Conservation (phyloP, 441 rosid genomes). For the Capsella rubella region DNA sequence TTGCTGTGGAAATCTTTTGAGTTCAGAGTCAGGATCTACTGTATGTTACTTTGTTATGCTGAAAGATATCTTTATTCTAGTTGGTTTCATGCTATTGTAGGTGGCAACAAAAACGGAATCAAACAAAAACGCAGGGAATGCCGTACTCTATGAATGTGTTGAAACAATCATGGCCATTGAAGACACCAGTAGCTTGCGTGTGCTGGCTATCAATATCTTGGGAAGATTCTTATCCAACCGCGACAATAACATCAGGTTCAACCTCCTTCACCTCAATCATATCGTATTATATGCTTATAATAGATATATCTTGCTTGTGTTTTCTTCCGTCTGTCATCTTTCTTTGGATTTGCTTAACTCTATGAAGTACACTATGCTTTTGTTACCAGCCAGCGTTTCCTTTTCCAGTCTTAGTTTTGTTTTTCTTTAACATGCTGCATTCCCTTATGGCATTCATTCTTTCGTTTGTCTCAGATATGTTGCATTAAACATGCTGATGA, state of each 20-base stretch:
- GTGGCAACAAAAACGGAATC: slow-evolving; percentile 99
- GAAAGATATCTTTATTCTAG: slow-evolving; percentile 28
- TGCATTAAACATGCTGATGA: slow-evolving; percentile 99
- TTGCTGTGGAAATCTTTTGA: slow-evolving; percentile 14
- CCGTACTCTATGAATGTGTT: slow-evolving; percentile 97
- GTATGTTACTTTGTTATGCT: slow-evolving; percentile 16
- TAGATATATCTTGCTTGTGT: slow-evolving; percentile 19
- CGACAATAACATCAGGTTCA: slow-evolving; percentile 98
- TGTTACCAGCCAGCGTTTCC: slow-evolving; percentile 11
- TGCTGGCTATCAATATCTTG: slow-evolving; percentile 97
- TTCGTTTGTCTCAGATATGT: slow-evolving; percentile 72
- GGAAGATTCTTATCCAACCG: slow-evolving; percentile 99
- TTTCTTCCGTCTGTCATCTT: background rate
- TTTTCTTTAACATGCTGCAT: slow-evolving; percentile 74
- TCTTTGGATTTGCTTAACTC: slow-evolving; percentile 19
- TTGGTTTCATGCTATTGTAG: slow-evolving; percentile 55
- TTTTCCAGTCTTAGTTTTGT: slow-evolving; percentile 17
- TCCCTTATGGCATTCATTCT: slow-evolving; percentile 36
- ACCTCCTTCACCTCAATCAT: slow-evolving; percentile 19
- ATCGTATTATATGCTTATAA: background rate
- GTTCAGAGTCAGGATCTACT: slow-evolving; percentile 32
- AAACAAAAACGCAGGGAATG: slow-evolving; percentile 98
- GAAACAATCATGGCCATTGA: slow-evolving; percentile 98
- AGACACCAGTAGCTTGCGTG: slow-evolving; percentile 96
- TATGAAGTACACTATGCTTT: slow-evolving; percentile 18